A percentile compares a stretch with the other conserved stretches of the same genome.
Conservation (phyloP, 495 filamentous ascomycete genomes). For the Tuber calosporum region DNA sequence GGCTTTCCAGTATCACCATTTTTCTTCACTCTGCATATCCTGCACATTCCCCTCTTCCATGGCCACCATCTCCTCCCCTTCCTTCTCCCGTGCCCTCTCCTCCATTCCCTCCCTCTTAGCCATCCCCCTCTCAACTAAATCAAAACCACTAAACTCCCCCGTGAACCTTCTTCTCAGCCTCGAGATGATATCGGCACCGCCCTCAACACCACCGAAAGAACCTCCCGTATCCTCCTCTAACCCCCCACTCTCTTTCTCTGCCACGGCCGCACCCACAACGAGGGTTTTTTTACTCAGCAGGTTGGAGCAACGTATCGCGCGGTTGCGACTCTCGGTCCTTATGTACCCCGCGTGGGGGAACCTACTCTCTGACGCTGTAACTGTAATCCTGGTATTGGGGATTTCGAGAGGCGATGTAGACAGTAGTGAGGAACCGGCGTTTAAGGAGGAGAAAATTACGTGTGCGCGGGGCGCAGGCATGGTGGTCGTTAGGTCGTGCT, state of each 20-base stretch:
- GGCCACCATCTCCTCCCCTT: too few relatives aligned
- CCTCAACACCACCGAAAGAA: conserved; percentile 3
- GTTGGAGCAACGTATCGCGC: conserved; percentile 4
- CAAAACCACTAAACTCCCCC: conserved; percentile 17
- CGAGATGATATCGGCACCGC: conserved; percentile 18
- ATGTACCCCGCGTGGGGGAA: conserved; percentile 27
- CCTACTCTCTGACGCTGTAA: conserved; percentile 14
- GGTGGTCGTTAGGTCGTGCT: conserved; percentile 31
- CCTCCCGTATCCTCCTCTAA: conserved; percentile 4
- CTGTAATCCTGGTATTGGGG: conserved; percentile 22
- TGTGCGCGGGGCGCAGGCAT: conserved; percentile 23
- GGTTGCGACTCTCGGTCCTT: conserved; percentile 2
- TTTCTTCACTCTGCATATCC: conserved; percentile 2
- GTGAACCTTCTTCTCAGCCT: conserved; percentile 18
- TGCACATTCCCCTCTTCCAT: background rate
- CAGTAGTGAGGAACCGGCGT: conserved; percentile 18
- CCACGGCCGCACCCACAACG: background rate
- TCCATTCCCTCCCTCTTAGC: background rate
- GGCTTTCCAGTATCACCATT: background rate
- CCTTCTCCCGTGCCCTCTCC: background rate
- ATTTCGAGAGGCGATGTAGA: conserved; percentile 9
- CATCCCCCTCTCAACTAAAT: conserved; percentile 8
- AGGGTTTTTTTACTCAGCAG: conserved; percentile 4
- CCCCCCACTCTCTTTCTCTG: conserved; percentile 6
- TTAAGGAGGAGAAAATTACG: conserved; percentile 21